Evolutionary conservation across 2,329 filamentous ascomycete genomes (phyloP), one percentile per base, ranked within the genome.

Genomic region (Fusarium succisae): DNA sequence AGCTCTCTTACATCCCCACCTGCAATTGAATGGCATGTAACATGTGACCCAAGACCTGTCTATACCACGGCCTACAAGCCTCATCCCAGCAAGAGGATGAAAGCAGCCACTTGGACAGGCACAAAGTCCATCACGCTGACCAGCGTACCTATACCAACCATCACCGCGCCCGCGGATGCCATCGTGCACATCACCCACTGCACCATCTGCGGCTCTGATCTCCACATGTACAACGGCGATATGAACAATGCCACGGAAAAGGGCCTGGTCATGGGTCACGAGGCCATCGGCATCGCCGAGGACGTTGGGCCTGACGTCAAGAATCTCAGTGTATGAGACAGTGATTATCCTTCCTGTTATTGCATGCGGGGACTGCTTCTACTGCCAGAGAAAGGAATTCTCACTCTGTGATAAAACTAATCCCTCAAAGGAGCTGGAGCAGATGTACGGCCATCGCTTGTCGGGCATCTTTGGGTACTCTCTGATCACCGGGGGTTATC

Each of bases 151-250:
- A 64, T 61, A 2, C 55, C 61, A 3, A 50, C 44, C 24, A 50
- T 64, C 5, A 61, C 61, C 8, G 61, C 61, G 8, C 61, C 61
- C 12, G 32, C 13, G 1, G 61, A 64, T n/a, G 61, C 55, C 5
- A 64, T 64, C 9, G 61, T 61, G 12, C 61, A 64, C 22, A 13
- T 61, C 24, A 64, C 61, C n/a, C 55, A 64, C 44, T 64, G 61
- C 11, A 64, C 61, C 7, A 64, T 64, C 8, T 64, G 61, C 28
- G 61, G 61, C 2, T 64, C 61, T 1, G 61, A 64, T 24, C 28
- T 64, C 0, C 61, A 64, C 13, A 64, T 64, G 55, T 64, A 64
- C n/a, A 43, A 48, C 8, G 61, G 61, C 10, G 55, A 64, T 17
- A 11, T 64, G 3, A 64, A 64, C 55, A 64, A 64, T 13, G 61